A percentile compares a stretch with the other conserved stretches of the same genome.
These are phyloP conservation scores for Giardia muris DNA, from an alignment of 208 protist species.

Conservation along the genomic window DNA sequence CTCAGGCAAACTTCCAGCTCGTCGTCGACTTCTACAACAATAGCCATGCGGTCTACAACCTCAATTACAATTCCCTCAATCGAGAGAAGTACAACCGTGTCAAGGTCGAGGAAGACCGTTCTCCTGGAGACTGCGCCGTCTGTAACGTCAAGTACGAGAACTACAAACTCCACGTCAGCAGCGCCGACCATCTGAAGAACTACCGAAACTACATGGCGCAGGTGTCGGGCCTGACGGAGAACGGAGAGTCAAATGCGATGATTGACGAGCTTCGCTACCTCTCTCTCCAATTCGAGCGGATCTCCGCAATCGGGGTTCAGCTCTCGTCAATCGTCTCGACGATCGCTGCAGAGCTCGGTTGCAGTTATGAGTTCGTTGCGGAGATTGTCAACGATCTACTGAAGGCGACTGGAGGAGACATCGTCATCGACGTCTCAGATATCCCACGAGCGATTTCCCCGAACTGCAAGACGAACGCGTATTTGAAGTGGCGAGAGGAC, in stretches of 20 bases:
- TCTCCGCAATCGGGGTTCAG: background rate
- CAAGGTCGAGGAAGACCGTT: constrained; percentile 5
- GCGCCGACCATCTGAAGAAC: background rate
- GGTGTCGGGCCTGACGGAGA: background rate
- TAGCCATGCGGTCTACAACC: background rate
- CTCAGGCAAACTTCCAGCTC: background rate
- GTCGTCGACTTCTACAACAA: background rate
- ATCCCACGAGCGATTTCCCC: background rate
- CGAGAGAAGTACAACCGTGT: constrained; percentile 3
- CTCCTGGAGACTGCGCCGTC: constrained; percentile 4
- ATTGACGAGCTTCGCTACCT: background rate
- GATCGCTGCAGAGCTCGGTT: constrained; percentile 7
- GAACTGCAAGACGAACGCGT: constrained; percentile 20
- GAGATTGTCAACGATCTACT: background rate
- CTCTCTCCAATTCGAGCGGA: background rate
- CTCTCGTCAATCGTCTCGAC: background rate
- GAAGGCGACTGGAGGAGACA: background rate
- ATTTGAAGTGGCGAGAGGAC: constrained; percentile 13
- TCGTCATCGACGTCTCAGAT: background rate
- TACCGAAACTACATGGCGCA: background rate
- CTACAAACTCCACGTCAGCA: background rate
- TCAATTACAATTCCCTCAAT: constrained; percentile 5
- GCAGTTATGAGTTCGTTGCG: background rate
- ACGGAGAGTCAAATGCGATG: background rate
- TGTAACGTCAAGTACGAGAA: constrained; percentile 14